Conservation (phyloP, 257 asterid species). For the Solanum bukasovii region DNA sequence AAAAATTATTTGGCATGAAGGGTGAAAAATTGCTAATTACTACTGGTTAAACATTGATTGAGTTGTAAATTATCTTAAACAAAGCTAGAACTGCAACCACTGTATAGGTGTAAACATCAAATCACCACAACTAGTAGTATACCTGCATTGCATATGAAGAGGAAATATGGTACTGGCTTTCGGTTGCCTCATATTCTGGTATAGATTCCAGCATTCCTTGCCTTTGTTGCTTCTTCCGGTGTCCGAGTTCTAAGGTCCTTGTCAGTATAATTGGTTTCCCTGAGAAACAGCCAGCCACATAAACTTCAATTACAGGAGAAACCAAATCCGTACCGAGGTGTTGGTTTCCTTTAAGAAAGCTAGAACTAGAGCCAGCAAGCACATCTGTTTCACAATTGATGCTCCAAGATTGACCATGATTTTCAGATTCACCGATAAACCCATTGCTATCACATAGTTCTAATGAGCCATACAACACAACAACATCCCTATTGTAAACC, state of each 20-base stretch:
- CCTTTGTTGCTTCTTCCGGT: constrained; percentile 43
- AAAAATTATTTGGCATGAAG: background rate
- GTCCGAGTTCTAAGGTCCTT: constrained; percentile 38
- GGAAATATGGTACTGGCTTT: constrained; percentile 13
- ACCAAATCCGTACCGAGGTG: constrained; percentile 9
- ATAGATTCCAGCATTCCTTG: constrained; percentile 52
- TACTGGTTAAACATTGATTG: background rate
- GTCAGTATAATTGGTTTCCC: constrained; percentile 55
- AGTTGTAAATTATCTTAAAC: background rate
- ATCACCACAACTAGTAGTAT: background rate
- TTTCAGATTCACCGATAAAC: constrained; percentile 21
- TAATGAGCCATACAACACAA: constrained; percentile 42
- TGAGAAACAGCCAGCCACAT: constrained; percentile 54
- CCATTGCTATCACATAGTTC: constrained; percentile 28
- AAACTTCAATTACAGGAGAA: constrained; percentile 51
- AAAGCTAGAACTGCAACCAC: background rate
- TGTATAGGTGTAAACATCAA: background rate
- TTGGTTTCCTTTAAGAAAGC: constrained; percentile 24
- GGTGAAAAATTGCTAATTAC: background rate
- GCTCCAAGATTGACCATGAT: constrained; percentile 35
- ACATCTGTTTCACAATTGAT: constrained; percentile 41
- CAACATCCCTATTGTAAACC: constrained; percentile 31
- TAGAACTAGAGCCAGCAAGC: constrained; percentile 7
- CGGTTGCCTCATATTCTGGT: constrained; percentile 46
- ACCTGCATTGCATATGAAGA: constrained; percentile 37